A percentile compares a stretch with the other conserved stretches of the same genome.
Conservation (phyloP, 1,284 basidiomycete genomes). For the Vanrija humicola region DNA sequence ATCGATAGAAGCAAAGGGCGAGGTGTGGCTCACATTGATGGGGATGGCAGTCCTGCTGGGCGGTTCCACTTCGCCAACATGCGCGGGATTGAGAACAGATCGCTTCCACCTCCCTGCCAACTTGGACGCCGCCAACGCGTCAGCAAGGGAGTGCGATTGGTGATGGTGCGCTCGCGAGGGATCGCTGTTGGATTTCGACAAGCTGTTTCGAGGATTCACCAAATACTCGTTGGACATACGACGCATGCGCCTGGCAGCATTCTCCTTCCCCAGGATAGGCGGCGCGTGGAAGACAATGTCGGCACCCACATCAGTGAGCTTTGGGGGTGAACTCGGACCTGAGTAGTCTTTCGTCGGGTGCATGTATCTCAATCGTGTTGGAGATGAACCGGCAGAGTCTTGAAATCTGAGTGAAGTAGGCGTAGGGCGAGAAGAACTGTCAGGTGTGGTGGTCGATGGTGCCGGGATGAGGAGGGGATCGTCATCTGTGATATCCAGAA, state of each 20-base stretch:
- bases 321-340: slow-evolving; percentile 38
- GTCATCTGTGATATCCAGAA: slow-evolving; percentile 5
- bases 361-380: slow-evolving; percentile 1
- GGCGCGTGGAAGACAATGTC: slow-evolving; percentile 38
- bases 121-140: slow-evolving; percentile 7
- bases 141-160: not conserved
- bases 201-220: too few relatives aligned
- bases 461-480: too few relatives aligned
- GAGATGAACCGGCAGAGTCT: slow-evolving; percentile 1
- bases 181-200: not conserved
- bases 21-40: slow-evolving; percentile 40
- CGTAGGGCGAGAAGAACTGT: too few relatives aligned
- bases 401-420: too few relatives aligned
- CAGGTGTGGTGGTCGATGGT: too few relatives aligned
- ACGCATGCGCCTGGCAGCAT: slow-evolving; percentile 13
- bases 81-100: slow-evolving; percentile 4
- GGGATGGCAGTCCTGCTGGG: slow-evolving; percentile 27
- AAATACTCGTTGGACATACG: slow-evolving; percentile 5
- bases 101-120: slow-evolving; percentile 18
- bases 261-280: slow-evolving; percentile 2
- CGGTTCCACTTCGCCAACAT: slow-evolving; percentile 3
- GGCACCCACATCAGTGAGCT: slow-evolving; percentile 24
- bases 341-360: not conserved
- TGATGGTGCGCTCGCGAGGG: not conserved
- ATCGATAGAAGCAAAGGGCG: slow-evolving; percentile 37